These are phyloP conservation scores for Tetrapisispora iriomotensis DNA, from an alignment of 805 yeast species.

Conservation along the genomic window DNA sequence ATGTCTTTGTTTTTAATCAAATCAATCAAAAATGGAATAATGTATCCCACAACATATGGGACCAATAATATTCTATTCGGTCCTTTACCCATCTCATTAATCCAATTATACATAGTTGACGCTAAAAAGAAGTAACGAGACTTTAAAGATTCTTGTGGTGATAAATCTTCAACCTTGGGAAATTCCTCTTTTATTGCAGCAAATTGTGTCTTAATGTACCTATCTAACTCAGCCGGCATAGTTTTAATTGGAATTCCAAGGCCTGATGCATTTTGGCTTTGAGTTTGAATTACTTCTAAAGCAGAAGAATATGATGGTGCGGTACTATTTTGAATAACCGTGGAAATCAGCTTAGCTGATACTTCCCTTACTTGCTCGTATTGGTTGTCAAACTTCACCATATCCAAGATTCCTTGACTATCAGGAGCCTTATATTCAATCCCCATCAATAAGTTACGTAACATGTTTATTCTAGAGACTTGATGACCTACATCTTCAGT, in stretches of 20 bases:
- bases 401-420: conserved; percentile 35
- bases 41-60: conserved; percentile 38
- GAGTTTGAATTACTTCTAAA: conserved; percentile 1
- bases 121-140: conserved; percentile 53
- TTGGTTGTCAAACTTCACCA: conserved; percentile 39
- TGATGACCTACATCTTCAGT: conserved; percentile 56
- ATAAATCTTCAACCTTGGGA: conserved; percentile 19
- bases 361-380: conserved; percentile 65
- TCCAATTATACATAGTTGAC: conserved; percentile 52
- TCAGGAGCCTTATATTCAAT: conserved; percentile 45
- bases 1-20: conserved; percentile 65
- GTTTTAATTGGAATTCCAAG: conserved; percentile 29
- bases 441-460: conserved; percentile 40
- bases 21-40: conserved; percentile 59
- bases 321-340: conserved; percentile 14
- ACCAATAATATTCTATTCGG: conserved; percentile 44
- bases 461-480: conserved; percentile 43
- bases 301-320: conserved; percentile 8
- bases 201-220: conserved; percentile 36
- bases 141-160: conserved; percentile 46
- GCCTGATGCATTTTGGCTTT: conserved; percentile 15
- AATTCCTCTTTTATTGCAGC: conserved; percentile 36
- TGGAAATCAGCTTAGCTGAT: conserved; percentile 44
- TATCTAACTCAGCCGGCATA: conserved; percentile 27
- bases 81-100: conserved; percentile 42